phyloP scores from a whole-genome alignment of 257 asterid species.

The Ilex aquifolium region DNA sequence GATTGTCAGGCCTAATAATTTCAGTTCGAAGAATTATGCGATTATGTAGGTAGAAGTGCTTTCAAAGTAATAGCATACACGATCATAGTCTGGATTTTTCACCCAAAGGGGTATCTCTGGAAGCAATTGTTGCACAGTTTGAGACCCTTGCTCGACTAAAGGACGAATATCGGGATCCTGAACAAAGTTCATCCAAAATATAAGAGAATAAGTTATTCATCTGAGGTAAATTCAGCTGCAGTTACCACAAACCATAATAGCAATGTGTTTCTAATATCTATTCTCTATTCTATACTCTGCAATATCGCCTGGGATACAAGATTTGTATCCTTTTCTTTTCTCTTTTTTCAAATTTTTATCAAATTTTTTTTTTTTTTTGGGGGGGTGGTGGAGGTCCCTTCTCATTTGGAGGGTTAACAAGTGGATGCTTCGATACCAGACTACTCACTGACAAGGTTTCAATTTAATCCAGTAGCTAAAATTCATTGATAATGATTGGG shows the following conservation, averaged over 20 bases:
- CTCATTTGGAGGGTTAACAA: too few relatives aligned
- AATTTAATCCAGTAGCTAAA: too few relatives aligned
- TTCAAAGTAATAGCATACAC: constrained; percentile 38
- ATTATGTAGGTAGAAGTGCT: background rate
- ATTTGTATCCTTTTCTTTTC: too few relatives aligned
- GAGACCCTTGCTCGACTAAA: constrained; percentile 56
- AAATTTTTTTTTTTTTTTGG: too few relatives aligned
- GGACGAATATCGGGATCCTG: constrained; percentile 81
- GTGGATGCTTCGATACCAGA: too few relatives aligned
- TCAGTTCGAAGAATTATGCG: too few relatives aligned
- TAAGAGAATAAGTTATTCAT: background rate
- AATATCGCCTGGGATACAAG: background rate
- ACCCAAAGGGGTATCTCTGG: constrained; percentile 94
- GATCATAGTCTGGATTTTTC: constrained; percentile 88
- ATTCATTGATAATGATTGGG: too few relatives aligned
- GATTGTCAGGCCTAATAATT: too few relatives aligned
- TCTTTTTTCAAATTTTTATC: too few relatives aligned
- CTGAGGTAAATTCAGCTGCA: background rate
- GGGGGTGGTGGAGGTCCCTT: too few relatives aligned
- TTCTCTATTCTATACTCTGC: background rate
- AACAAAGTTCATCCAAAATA: constrained; percentile 3
- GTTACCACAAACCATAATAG: too few relatives aligned
- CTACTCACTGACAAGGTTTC: too few relatives aligned
- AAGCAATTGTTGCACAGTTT: constrained; percentile 49
- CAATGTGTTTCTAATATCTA: background rate